Evolutionary conservation across 768 basidiomycete species (phyloP), one percentile per base, ranked within the genome.

Genomic region (Suillus lakei): DNA sequence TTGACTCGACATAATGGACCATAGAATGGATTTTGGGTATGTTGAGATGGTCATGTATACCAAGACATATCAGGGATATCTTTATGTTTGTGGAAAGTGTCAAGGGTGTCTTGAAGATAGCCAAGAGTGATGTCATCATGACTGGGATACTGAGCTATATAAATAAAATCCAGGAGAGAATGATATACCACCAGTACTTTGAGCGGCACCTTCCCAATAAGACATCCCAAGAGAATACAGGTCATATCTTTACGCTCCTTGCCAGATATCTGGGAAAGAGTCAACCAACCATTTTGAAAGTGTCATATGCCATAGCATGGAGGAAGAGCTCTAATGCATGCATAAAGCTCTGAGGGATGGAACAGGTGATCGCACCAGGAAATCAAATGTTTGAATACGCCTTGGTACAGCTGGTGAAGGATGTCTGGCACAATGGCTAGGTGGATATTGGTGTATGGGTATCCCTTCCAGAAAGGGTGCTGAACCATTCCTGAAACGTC

Each of bases 81-180:
- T 12, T 48, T 48, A 2, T 48, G 9, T 26, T 48, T 48, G 46
- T 48, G 23, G 43, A 70, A 72, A 0, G 9, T 26, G 30, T 66
- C 50, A 1, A 70, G 55, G 4, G 67, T 38, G 5, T 64, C 67
- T 32, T 68, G 38, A 16, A 73, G 63, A 10, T 62, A 38, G 0
- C 43, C 28, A 0, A 83, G 74, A 2, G 77, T 79, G 18, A 64
- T 34, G 3, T 68, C 64, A 0, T 74, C 69, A 54, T 83, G 83
- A 1, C 68, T 16, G 1, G 73, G 70, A 63, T 78, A 79, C 54
- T 79, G 79, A 0, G 80, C 77, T 12, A 78, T 56, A 62, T 77
- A 81, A 8, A 83, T 63, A 63, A 83, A 84, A 65, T 84, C 79
- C 0, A 46, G 53, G 4, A 65, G 34, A 12, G 62, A 80, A 77